Evolutionary conservation across 257 asterid genomes (phyloP).

Genomic region (Nicotiana obtusifolia): DNA sequence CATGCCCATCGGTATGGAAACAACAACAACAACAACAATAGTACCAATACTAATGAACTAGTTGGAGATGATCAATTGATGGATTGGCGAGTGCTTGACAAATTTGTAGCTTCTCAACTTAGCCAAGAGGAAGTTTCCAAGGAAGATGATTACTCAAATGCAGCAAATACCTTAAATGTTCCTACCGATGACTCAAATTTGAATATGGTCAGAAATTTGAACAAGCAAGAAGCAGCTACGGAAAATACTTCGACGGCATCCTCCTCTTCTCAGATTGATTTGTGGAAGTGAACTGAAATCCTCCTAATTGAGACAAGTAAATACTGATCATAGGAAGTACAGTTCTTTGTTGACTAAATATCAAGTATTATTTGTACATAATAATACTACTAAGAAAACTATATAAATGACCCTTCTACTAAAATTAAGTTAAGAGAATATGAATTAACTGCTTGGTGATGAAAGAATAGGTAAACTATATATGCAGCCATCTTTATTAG

Average conservation of each 20-base stretch:
- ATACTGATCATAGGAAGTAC: conserved; percentile 12
- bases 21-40: conserved; percentile 10
- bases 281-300: conserved; percentile 38
- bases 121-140: conserved; percentile 56
- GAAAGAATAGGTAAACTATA: background rate
- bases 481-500: background rate
- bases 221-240: conserved; percentile 30
- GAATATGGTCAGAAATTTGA: conserved; percentile 24
- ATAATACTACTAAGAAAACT: conserved; percentile 13
- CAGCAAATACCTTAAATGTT: conserved; percentile 13
- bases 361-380: conserved; percentile 17
- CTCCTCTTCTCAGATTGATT: conserved; percentile 41
- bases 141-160: conserved; percentile 26
- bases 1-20: conserved; percentile 1
- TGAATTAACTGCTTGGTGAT: background rate
- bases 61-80: conserved; percentile 34
- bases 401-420: background rate
- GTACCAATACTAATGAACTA: conserved; percentile 6
- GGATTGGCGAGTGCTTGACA: conserved; percentile 85
- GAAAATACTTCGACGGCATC: conserved; percentile 47
- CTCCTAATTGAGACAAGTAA: background rate
- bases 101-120: conserved; percentile 81
- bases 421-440: background rate
- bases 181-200: conserved; percentile 20
- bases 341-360: background rate